These are phyloP conservation scores for Plenodomus tracheiphilus DNA, from an alignment of 2,329 filamentous ascomycete species.

Conservation along the genomic window DNA sequence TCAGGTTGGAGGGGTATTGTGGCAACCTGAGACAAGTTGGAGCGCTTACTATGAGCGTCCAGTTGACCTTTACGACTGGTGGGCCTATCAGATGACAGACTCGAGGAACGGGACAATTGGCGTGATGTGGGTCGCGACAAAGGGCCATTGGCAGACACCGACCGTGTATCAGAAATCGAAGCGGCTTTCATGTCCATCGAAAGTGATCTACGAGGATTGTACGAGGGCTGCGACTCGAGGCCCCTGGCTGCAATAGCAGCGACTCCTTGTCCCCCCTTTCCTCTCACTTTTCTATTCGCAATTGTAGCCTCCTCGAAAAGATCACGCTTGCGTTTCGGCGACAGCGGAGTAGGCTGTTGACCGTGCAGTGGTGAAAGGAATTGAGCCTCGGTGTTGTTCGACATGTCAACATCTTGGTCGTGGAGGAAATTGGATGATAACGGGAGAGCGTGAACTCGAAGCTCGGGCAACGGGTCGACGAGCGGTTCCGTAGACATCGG, in stretches of 20 bases:
- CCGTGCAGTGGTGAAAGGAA: slow-evolving; percentile 37
- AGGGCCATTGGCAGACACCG: slow-evolving; percentile 27
- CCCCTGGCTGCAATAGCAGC: slow-evolving; percentile 47
- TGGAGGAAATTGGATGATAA: slow-evolving; percentile 49
- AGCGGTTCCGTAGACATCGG: slow-evolving; percentile 14
- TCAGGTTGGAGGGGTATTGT: slow-evolving; percentile 34
- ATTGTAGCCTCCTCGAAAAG: slow-evolving; percentile 54
- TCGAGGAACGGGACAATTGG: slow-evolving; percentile 37
- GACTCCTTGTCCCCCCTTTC: slow-evolving; percentile 49
- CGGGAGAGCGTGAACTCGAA: slow-evolving; percentile 47
- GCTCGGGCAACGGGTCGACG: slow-evolving; percentile 22
- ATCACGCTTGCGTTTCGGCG: slow-evolving; percentile 49
- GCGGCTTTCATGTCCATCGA: slow-evolving; percentile 32
- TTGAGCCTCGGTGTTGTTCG: slow-evolving; percentile 28
- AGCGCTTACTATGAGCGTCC: slow-evolving; percentile 33
- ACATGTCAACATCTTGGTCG: slow-evolving; percentile 1
- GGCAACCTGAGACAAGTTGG: slow-evolving; percentile 40
- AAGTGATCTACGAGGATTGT: slow-evolving; percentile 38
- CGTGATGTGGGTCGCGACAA: slow-evolving; percentile 28
- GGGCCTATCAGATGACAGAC: slow-evolving; percentile 38
- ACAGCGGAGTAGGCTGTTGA: slow-evolving; percentile 21
- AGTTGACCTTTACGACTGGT: slow-evolving; percentile 33
- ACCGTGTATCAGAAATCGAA: slow-evolving; percentile 26
- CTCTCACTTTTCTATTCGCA: slow-evolving; percentile 47
- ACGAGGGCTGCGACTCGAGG: slow-evolving; percentile 27